These are phyloP conservation scores for Fraxinus quadrangulata DNA, from an alignment of 257 asterid species.

Conservation along the genomic window DNA sequence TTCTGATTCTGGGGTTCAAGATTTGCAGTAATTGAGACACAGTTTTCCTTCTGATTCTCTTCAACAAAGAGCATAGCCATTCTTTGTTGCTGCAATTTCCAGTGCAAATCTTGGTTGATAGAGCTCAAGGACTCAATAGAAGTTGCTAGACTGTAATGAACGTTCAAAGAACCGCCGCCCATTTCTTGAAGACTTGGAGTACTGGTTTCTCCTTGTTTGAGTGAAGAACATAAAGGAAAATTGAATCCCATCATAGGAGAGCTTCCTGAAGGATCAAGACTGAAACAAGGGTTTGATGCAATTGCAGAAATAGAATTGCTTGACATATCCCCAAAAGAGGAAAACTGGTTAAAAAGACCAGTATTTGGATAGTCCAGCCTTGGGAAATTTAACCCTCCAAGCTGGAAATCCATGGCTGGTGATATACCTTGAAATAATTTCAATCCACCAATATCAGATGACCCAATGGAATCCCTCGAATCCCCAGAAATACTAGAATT, in stretches of 20 bases:
- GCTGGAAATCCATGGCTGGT: constrained; percentile 88
- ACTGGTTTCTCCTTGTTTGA: constrained; percentile 28
- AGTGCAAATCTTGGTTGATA: constrained; percentile 85
- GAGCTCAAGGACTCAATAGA: constrained; percentile 82
- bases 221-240: constrained; percentile 37
- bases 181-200: constrained; percentile 41
- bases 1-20: constrained; percentile 33
- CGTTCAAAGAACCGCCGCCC: constrained; percentile 33
- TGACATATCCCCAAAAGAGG: constrained; percentile 41
- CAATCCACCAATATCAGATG: constrained; percentile 59
- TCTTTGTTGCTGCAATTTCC: constrained; percentile 85
- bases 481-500: constrained; percentile 43
- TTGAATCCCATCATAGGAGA: constrained; percentile 44
- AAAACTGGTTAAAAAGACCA: constrained; percentile 37
- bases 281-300: constrained; percentile 42
- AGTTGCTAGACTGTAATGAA: constrained; percentile 50
- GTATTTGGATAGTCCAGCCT: constrained; percentile 36
- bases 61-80: constrained; percentile 58
- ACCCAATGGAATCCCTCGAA: constrained; percentile 32
- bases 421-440: constrained; percentile 68
- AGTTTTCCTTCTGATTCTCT: constrained; percentile 34
- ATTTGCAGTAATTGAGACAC: constrained; percentile 11
- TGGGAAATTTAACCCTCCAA: constrained; percentile 42
- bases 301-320: constrained; percentile 27
- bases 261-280: constrained; percentile 42